A percentile compares a stretch with the other conserved stretches of the same genome.
Conservation (phyloP, 2,329 filamentous ascomycete species). For the Ampelomyces quisqualis region DNA sequence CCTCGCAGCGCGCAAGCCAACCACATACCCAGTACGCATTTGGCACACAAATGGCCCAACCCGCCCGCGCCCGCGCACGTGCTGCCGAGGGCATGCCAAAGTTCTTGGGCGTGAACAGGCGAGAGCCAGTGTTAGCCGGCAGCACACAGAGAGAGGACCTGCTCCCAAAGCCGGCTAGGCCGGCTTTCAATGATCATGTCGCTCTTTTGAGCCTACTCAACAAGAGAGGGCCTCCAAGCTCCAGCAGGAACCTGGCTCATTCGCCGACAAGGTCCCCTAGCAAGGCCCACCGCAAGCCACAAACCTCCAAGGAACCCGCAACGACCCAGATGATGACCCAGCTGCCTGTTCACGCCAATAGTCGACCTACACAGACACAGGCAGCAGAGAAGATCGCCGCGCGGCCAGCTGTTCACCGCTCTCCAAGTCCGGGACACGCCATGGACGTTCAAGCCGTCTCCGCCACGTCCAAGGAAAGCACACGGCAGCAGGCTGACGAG, state of each 20-base stretch:
- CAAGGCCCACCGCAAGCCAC: background rate
- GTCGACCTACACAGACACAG: background rate
- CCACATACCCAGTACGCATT: slow-evolving; percentile 25
- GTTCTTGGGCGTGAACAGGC: slow-evolving; percentile 13
- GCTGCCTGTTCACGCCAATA: background rate
- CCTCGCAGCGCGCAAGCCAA: slow-evolving; percentile 16
- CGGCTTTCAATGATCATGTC: too few relatives aligned
- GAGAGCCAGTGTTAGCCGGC: slow-evolving; percentile 25
- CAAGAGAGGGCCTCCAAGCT: too few relatives aligned
- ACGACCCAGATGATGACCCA: background rate
- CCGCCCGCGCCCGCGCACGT: slow-evolving; percentile 1
- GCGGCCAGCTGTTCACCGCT: too few relatives aligned
- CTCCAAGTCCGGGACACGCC: background rate
- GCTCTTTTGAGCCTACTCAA: too few relatives aligned
- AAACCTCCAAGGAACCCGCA: background rate
- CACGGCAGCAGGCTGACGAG: background rate
- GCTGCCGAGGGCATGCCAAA: slow-evolving; percentile 8
- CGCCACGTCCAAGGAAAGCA: background rate
- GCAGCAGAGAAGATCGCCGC: too few relatives aligned
- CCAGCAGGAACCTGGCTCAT: too few relatives aligned
- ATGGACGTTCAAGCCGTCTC: background rate
- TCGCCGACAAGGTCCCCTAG: too few relatives aligned
- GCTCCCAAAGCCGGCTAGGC: slow-evolving; percentile 5
- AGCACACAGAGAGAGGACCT: slow-evolving; percentile 19
- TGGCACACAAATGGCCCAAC: slow-evolving; percentile 21